Base-by-base conservation (phyloP, 441 rosid genomes). In the Eugenia klotzschiana region DNA sequence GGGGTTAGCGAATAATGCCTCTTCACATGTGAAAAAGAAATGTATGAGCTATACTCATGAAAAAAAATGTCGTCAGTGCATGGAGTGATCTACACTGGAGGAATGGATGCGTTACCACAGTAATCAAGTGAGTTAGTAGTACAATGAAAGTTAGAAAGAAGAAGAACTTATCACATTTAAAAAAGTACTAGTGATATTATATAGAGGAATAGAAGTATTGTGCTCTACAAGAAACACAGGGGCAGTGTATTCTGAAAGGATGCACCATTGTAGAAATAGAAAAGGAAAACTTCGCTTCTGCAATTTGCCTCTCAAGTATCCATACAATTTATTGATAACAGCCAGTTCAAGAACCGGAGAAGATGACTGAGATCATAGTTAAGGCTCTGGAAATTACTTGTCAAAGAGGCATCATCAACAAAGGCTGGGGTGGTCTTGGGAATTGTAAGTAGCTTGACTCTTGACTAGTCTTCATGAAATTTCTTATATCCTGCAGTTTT, bases 401-500 rank as follows among this genome's bases (percentile, higher is more conserved):
- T 56, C 91, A 89, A 85, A 90, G 93, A 87, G 93, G 93, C 83
- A 88, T 91, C 85, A 90, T 91, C 53, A 90, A 87, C 89, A 90
- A 87, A 86, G 93, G 93, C 83, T 91, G 93, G 93, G 91, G 92
- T 41, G 93, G 93, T 84, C 92, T 91, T 79, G 93, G 93, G 77
- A 87, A 89, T 51, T 86, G 92, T 91, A 88, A 82, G 89, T 87
- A 69, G 46, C 2, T 46, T 79, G 23, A 49, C 43, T 27, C 2
- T 46, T 79, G 23, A 49, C 43, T 27, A 26, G 57, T 46, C 82
- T 51, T 20, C 58, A 80, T 51, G 14, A 50, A 26, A 41, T 18
- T 15, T 80, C 15, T 7, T 51, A 25, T 29, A 9, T 23, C 81
- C 58, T 51, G 57, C 55, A 18, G 81, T 46, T 79, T 27, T 14